phyloP scores from a whole-genome alignment of 2,329 filamentous ascomycete species.

The Myrmaecium sp. region DNA sequence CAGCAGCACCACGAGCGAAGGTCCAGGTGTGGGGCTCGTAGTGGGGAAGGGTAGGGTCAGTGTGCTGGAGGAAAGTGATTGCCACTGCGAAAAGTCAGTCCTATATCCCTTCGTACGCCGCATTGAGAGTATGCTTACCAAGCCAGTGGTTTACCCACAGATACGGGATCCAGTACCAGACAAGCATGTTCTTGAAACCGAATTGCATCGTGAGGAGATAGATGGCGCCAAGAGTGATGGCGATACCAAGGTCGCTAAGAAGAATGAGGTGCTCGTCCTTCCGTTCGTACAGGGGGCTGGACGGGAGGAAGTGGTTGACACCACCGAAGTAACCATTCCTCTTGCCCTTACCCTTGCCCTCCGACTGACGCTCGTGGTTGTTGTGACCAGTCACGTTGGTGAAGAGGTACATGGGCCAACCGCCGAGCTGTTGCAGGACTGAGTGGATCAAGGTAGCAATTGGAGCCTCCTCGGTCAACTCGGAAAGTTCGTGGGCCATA shows the following conservation, averaged over 20 bases:
- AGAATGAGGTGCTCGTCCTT: constrained; percentile 78
- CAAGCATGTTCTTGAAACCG: constrained; percentile 69
- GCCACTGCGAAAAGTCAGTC: constrained; percentile 44
- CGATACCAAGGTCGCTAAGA: constrained; percentile 64
- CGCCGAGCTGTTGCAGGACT: constrained; percentile 70
- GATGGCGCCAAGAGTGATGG: constrained; percentile 44
- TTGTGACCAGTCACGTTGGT: constrained; percentile 94
- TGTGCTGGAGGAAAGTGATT: constrained; percentile 96
- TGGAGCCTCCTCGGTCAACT: constrained; percentile 90
- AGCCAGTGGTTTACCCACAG: constrained; percentile 99
- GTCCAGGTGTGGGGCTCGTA: constrained; percentile 79
- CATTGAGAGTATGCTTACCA: constrained; percentile 42
- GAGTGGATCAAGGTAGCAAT: constrained; percentile 61
- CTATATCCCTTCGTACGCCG: constrained; percentile 4
- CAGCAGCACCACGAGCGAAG: constrained; percentile 81
- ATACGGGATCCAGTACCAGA: constrained; percentile 94
- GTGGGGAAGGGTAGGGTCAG: constrained; percentile 83
- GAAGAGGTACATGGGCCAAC: constrained; percentile 84
- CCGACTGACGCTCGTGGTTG: constrained; percentile 74
- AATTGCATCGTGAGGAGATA: constrained; percentile 57
- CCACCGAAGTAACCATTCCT: constrained; percentile 60
- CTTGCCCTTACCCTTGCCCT: constrained; percentile 91
- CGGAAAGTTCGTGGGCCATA: constrained; percentile 62
- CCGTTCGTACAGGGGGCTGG: constrained; percentile 78
- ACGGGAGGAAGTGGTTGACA: constrained; percentile 90